Evolutionary conservation across 805 yeast genomes (phyloP), one percentile per base, ranked within the genome.

Genomic region (Barnettozyma wickerhamii): DNA sequence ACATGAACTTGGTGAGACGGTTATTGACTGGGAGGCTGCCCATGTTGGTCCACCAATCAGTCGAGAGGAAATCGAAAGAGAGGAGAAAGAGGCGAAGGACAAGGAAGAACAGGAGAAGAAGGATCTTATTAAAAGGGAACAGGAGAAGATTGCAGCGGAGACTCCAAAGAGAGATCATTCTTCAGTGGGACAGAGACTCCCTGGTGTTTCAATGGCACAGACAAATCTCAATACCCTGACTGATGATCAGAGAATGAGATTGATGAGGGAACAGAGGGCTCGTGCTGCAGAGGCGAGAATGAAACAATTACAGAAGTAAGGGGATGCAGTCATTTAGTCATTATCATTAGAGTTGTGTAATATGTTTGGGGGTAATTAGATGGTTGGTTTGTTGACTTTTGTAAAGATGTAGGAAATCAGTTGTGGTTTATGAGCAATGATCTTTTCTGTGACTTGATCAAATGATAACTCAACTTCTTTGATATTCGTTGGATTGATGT

Each of bases 201-300:
- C 54, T 37, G 60, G 56, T 40, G 50, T 53, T n/a, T 47, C 51
- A 3, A 31, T 59, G 17, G 42, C 48, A 32, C 71, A 64, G 48
- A 64, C 66, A 18, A 78, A 77, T 34, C 52, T 81, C 40, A 71
- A 74, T 33, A 81, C 89, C 0, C 66, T 91, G 40, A 72, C 79
- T 7, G 88, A 81, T 1, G 87, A 79, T 19, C 96, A 90, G 49
- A 74, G 78, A 53, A 71, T 73, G 72, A 74, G 81, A 53, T 64
- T 93, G 17, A 89, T 90, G 84, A 76, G 99, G 45, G 99, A 93
- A 54, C 90, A 90, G 55, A 71, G 98, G 40, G 97, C 97, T 1
- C 74, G 98, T 41, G 99, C 99, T 0, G 97, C 95, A 0, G 98
- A 93, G 59, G 95, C 91, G 0, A 71, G 99, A 51, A 52, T 86